A percentile compares a stretch with the other conserved stretches of the same genome.
These are phyloP conservation scores for Aspergillus heteromorphus DNA, from an alignment of 495 filamentous ascomycete species.

Conservation along the genomic window DNA sequence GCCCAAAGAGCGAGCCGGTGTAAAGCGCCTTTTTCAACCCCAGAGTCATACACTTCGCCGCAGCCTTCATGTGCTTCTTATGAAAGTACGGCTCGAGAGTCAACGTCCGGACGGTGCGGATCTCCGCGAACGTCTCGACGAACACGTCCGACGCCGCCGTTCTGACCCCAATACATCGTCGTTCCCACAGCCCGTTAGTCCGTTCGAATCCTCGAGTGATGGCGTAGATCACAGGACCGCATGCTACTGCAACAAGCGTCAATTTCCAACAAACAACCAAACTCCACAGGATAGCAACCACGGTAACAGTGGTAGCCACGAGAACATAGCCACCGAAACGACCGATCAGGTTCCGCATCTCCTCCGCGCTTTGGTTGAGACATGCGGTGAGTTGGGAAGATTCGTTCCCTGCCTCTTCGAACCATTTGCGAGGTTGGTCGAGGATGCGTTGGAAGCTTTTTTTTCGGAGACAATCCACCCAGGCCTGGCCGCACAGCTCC, in stretches of 20 bases:
- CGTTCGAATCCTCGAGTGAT: constrained; percentile 57
- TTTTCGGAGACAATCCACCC: constrained; percentile 69
- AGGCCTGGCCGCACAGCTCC: constrained; percentile 66
- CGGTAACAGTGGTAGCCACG: constrained; percentile 57
- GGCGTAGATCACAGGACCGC: constrained; percentile 61
- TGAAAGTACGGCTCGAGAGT: constrained; percentile 72
- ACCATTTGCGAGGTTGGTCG: constrained; percentile 79
- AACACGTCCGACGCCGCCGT: constrained; percentile 54
- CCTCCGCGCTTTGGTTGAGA: constrained; percentile 79
- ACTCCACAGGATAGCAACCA: constrained; percentile 67
- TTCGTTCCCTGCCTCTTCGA: constrained; percentile 64
- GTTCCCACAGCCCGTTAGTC: constrained; percentile 67
- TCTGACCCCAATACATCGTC: constrained; percentile 54
- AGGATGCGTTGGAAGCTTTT: constrained; percentile 67
- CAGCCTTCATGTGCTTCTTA: constrained; percentile 54
- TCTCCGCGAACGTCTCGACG: constrained; percentile 74
- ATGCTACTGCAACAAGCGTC: constrained; percentile 68
- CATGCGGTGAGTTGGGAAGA: constrained; percentile 58
- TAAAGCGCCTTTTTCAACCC: constrained; percentile 46
- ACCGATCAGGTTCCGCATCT: constrained; percentile 76
- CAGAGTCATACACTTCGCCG: constrained; percentile 21
- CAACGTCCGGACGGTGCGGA: constrained; percentile 73
- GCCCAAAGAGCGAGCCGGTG: constrained; percentile 68
- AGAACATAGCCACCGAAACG: constrained; percentile 68
- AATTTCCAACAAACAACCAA: constrained; percentile 73